Evolutionary conservation across 352 stramenopile genomes (phyloP).

Genomic region (Elongisporangium anandrum): DNA sequence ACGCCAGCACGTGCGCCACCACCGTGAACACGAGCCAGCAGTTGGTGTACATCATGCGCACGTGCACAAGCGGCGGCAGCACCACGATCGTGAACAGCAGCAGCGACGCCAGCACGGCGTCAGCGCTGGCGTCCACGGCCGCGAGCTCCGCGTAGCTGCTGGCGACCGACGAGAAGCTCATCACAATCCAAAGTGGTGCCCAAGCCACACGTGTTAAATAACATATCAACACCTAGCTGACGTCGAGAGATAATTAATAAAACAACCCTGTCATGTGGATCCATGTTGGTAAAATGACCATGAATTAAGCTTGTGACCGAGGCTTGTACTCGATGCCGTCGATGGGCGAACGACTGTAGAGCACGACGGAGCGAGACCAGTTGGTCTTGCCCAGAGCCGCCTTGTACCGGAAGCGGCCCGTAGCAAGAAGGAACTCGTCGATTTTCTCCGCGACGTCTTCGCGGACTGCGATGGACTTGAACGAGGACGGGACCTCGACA

Average conservation of each 20-base stretch:
- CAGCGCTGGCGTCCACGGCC: slow-evolving; percentile 23
- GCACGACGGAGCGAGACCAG: slow-evolving; percentile 64
- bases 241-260: too few relatives aligned
- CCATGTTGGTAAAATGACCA: too few relatives aligned
- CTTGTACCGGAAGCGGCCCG: slow-evolving; percentile 59
- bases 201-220: too few relatives aligned
- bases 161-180: too few relatives aligned
- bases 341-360: slow-evolving; percentile 63
- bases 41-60: slow-evolving; percentile 78
- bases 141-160: neutral
- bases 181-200: too few relatives aligned
- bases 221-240: too few relatives aligned
- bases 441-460: slow-evolving; percentile 64
- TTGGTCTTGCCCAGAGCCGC: slow-evolving; percentile 72
- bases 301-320: too few relatives aligned
- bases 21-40: slow-evolving; percentile 74
- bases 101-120: slow-evolving; percentile 38
- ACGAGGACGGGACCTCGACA: slow-evolving; percentile 48
- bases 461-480: slow-evolving; percentile 52
- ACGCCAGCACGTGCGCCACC: slow-evolving; percentile 43
- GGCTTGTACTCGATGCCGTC: slow-evolving; percentile 31
- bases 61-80: slow-evolving; percentile 44
- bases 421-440: slow-evolving; percentile 49
- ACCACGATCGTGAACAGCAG: slow-evolving; percentile 60
- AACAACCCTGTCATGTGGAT: too few relatives aligned